These are phyloP conservation scores for Amanita muscaria DNA, from an alignment of 768 basidiomycete species.

Conservation along the genomic window DNA sequence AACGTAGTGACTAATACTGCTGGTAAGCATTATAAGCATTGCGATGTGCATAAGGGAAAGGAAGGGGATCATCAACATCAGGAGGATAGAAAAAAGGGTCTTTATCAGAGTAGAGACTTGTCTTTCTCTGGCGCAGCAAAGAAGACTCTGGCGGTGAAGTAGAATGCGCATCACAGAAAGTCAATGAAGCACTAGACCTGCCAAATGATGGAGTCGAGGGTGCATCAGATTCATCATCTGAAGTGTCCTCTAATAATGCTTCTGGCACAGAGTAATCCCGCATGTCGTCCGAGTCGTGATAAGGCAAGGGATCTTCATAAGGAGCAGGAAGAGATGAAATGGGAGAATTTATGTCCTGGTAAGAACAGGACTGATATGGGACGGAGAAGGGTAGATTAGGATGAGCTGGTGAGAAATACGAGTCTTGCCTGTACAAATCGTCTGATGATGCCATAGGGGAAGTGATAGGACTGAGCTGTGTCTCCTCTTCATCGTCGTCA, in stretches of 20 bases:
- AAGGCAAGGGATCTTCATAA: conserved; percentile 54
- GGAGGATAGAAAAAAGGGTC: conserved; percentile 56
- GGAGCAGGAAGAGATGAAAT: conserved; percentile 34
- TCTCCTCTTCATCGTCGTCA: conserved; percentile 61
- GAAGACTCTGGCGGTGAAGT: conserved; percentile 42
- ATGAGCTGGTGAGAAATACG: conserved; percentile 36
- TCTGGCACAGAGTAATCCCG: conserved; percentile 69
- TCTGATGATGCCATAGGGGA: conserved; percentile 77
- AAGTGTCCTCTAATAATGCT: conserved; percentile 67
- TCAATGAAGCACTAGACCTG: conserved; percentile 48
- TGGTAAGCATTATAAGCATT: conserved; percentile 47
- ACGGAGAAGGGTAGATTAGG: conserved; percentile 42
- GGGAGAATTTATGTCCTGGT: conserved; percentile 37
- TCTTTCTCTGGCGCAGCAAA: conserved; percentile 36
- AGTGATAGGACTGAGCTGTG: conserved; percentile 48
- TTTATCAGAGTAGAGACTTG: conserved; percentile 55
- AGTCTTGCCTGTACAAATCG: conserved; percentile 50
- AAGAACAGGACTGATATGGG: conserved; percentile 54
- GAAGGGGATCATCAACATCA: conserved; percentile 66
- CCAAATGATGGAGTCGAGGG: conserved; percentile 53
- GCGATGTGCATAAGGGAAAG: conserved; percentile 49
- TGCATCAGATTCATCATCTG: conserved; percentile 78
- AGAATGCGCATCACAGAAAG: conserved; percentile 41
- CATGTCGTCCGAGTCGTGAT: conserved; percentile 51
- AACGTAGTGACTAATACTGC: conserved; percentile 56